These are phyloP conservation scores for Elongisporangium anandrum DNA, from an alignment of 352 stramenopile species.

Conservation along the genomic window DNA sequence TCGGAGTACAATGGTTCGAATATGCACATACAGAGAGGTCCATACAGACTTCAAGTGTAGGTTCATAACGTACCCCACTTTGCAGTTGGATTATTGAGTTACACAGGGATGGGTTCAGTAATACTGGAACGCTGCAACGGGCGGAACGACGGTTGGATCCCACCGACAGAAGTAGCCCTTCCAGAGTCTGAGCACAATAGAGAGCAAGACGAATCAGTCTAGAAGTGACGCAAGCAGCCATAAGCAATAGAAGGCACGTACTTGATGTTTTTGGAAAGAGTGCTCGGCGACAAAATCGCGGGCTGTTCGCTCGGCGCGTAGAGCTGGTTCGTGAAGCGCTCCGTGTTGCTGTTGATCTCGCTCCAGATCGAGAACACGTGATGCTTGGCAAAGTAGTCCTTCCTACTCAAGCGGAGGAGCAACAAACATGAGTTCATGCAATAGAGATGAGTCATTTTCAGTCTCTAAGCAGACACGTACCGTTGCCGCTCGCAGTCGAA, in stretches of 20 bases:
- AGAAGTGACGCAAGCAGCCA: not conserved
- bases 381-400: conserved; percentile 77
- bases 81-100: too few relatives aligned
- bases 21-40: too few relatives aligned
- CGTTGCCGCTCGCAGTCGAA: conserved; percentile 94
- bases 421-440: not conserved
- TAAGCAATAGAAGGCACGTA: conserved; percentile 21
- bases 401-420: too few relatives aligned
- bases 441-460: too few relatives aligned
- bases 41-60: too few relatives aligned
- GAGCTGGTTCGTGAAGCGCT: conserved; percentile 64
- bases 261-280: conserved; percentile 88
- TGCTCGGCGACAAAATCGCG: conserved; percentile 54
- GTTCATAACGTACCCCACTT: too few relatives aligned
- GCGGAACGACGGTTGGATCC: conserved; percentile 74
- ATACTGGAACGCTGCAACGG: conserved; percentile 60
- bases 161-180: conserved; percentile 85
- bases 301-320: conserved; percentile 46
- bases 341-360: conserved; percentile 66
- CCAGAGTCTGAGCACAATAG: conserved; percentile 53
- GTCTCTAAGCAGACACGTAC: conserved; percentile 25
- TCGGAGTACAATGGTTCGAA: too few relatives aligned
- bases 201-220: conserved; percentile 8
- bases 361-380: conserved; percentile 78
- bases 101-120: conserved; percentile 32